phyloP scores from a whole-genome alignment of 306 rosid species.

The Lotus japonicus region DNA sequence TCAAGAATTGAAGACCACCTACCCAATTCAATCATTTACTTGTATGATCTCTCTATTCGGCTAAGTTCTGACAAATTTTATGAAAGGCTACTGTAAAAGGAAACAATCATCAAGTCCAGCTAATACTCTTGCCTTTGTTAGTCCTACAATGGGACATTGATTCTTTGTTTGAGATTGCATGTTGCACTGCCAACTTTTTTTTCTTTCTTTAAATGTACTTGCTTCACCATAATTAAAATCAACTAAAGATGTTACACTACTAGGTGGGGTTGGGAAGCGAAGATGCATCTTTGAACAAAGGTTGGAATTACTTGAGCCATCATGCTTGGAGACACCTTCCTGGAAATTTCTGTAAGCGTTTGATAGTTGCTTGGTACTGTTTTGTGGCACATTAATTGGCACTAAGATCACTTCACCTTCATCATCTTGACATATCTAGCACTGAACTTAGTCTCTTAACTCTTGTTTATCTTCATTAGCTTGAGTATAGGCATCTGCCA shows the following conservation, averaged over 20 bases:
- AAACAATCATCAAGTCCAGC: slow-evolving; percentile 53
- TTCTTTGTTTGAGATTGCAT: slow-evolving; percentile 35
- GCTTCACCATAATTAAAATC: slow-evolving; percentile 22
- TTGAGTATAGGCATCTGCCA: background rate
- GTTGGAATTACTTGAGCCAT: slow-evolving; percentile 15
- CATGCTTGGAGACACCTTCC: slow-evolving; percentile 35
- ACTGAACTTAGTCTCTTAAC: background rate
- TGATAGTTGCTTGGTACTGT: slow-evolving; percentile 2
- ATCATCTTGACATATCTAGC: background rate
- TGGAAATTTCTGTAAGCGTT: slow-evolving; percentile 26
- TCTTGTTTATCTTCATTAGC: background rate
- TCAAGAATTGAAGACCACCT: slow-evolving; percentile 30
- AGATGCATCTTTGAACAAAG: slow-evolving; percentile 22
- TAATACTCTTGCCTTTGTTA: slow-evolving; percentile 29
- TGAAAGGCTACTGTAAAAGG: slow-evolving; percentile 50
- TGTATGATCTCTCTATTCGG: slow-evolving; percentile 23
- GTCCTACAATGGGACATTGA: slow-evolving; percentile 25
- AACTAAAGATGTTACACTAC: slow-evolving; percentile 8
- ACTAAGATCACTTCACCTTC: slow-evolving; percentile 15
- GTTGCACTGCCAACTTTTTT: slow-evolving; percentile 22
- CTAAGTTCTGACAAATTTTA: slow-evolving; percentile 46
- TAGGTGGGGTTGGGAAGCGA: slow-evolving; percentile 31
- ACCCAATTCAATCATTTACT: slow-evolving; percentile 31
- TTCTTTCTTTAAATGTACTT: slow-evolving; percentile 27
- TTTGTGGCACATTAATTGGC: slow-evolving; percentile 6